A percentile compares a stretch with the other conserved stretches of the same genome.
phyloP scores from a whole-genome alignment of 1,139 yeast species.

The Ogataea hybrid region DNA sequence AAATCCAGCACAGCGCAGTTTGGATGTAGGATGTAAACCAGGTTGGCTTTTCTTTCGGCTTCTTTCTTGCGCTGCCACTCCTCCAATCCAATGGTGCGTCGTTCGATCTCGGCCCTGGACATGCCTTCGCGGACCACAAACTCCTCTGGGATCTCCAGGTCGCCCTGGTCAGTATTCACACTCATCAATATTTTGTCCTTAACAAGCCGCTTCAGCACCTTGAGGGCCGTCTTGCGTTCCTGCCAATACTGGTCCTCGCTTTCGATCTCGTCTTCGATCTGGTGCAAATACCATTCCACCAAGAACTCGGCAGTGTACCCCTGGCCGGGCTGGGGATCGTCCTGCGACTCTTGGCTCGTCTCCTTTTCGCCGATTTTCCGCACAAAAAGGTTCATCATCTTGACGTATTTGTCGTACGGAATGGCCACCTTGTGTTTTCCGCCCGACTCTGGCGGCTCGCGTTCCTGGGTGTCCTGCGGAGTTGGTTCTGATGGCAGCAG shows the following conservation, averaged over 20 bases:
- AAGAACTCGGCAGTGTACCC: slow-evolving; percentile 73
- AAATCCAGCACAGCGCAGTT: slow-evolving; percentile 74
- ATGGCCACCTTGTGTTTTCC: slow-evolving; percentile 47
- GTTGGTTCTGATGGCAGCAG: slow-evolving; percentile 13
- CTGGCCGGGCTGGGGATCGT: slow-evolving; percentile 38
- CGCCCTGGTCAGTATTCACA: slow-evolving; percentile 58
- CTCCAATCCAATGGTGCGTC: slow-evolving; percentile 27
- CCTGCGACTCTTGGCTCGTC: slow-evolving; percentile 35
- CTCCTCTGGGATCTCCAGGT: slow-evolving; percentile 29
- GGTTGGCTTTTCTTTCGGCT: slow-evolving; percentile 32
- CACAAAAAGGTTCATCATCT: slow-evolving; percentile 79
- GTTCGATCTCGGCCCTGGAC: slow-evolving; percentile 30
- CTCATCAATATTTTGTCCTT: slow-evolving; percentile 85
- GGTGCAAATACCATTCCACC: slow-evolving; percentile 77
- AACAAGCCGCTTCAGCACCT: slow-evolving; percentile 80
- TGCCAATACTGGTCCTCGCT: slow-evolving; percentile 69
- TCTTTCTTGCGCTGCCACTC: slow-evolving; percentile 25
- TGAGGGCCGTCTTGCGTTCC: slow-evolving; percentile 71
- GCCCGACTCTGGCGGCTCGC: slow-evolving; percentile 5
- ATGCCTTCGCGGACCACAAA: slow-evolving; percentile 23
- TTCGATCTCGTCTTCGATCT: slow-evolving; percentile 67
- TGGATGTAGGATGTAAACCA: slow-evolving; percentile 81
- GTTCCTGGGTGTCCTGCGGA: slow-evolving; percentile 9
- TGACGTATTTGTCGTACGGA: slow-evolving; percentile 82
- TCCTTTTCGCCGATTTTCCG: slow-evolving; percentile 56